phyloP scores from a whole-genome alignment of 305 asterid species.

The Striga hermonthica region DNA sequence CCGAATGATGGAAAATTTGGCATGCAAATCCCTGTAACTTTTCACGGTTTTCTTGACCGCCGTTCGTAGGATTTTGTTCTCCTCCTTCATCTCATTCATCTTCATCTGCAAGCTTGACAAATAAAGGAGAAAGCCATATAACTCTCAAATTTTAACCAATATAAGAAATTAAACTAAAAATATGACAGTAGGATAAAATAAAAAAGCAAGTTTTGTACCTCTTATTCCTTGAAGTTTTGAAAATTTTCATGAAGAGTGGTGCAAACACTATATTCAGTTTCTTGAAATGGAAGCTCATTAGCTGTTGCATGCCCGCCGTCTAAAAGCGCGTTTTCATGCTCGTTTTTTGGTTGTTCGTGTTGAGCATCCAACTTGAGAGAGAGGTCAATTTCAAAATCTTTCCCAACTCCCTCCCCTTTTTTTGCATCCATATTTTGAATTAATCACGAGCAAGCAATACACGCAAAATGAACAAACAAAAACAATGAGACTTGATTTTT shows the following conservation, averaged over 20 bases:
- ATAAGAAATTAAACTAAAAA: too few relatives aligned
- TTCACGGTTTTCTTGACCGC: conserved; percentile 48
- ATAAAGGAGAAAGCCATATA: conserved; percentile 27
- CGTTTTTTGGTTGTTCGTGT: neutral
- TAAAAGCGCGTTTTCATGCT: neutral
- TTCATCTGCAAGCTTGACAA: conserved; percentile 42
- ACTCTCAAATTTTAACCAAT: neutral
- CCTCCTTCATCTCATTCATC: conserved; percentile 55
- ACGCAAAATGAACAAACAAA: too few relatives aligned
- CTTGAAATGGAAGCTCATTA: neutral
- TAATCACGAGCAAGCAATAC: neutral
- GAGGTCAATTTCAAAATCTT: neutral
- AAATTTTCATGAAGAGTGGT: neutral
- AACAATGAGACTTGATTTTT: too few relatives aligned
- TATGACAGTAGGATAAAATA: too few relatives aligned
- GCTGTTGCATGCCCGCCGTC: neutral
- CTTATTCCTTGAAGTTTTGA: neutral
- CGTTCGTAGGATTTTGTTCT: conserved; percentile 43
- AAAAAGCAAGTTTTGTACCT: neutral
- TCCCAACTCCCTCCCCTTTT: neutral
- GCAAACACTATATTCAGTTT: neutral
- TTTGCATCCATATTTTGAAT: neutral
- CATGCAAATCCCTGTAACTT: conserved; percentile 47
- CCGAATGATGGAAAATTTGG: conserved; percentile 37
- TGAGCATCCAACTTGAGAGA: neutral